Conservation (phyloP, 768 basidiomycete species). For the Boletus rufocinnamomeus region DNA sequence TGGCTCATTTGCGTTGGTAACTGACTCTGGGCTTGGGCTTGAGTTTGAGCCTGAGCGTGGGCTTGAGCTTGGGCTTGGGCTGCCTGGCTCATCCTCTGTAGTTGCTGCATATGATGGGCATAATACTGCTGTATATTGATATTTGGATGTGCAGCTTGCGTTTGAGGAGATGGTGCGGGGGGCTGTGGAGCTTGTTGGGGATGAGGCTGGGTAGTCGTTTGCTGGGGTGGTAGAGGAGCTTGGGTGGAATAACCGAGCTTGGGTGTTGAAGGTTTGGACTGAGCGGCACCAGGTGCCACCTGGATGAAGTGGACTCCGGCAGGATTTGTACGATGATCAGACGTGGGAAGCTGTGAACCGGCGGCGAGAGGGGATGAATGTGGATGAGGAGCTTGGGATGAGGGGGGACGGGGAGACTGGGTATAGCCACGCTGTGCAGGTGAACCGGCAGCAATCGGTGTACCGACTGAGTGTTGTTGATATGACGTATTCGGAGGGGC, state of each 20-base stretch:
- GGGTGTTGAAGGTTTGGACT: slow-evolving; percentile 35
- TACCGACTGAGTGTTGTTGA: slow-evolving; percentile 22
- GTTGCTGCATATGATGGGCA: slow-evolving; percentile 19
- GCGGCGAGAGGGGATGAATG: slow-evolving; percentile 34
- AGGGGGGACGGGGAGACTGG: slow-evolving; percentile 37
- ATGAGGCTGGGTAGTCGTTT: slow-evolving; percentile 23
- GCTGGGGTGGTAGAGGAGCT: slow-evolving; percentile 23
- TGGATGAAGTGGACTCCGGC: slow-evolving; percentile 31
- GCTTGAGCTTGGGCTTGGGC: slow-evolving; percentile 23
- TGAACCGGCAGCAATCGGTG: slow-evolving; percentile 27
- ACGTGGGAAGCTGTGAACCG: slow-evolving; percentile 32
- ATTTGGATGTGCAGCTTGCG: slow-evolving; percentile 21
- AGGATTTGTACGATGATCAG: slow-evolving; percentile 28
- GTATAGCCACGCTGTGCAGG: slow-evolving; percentile 38
- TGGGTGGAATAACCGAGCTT: slow-evolving; percentile 28
- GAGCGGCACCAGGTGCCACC: slow-evolving; percentile 21
- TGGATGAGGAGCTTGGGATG: slow-evolving; percentile 32
- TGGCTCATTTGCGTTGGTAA: slow-evolving; percentile 30
- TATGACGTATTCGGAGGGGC: slow-evolving; percentile 23
- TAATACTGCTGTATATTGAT: slow-evolving; percentile 22
- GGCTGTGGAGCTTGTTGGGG: slow-evolving; percentile 30
- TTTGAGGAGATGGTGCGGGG: slow-evolving; percentile 18
- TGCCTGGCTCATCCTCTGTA: slow-evolving; percentile 23
- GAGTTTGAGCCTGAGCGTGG: slow-evolving; percentile 23
- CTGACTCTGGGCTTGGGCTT: slow-evolving; percentile 27